These are phyloP conservation scores for Meredithiella fracta DNA, from an alignment of 2,329 filamentous ascomycete genomes.

Conservation along the genomic window DNA sequence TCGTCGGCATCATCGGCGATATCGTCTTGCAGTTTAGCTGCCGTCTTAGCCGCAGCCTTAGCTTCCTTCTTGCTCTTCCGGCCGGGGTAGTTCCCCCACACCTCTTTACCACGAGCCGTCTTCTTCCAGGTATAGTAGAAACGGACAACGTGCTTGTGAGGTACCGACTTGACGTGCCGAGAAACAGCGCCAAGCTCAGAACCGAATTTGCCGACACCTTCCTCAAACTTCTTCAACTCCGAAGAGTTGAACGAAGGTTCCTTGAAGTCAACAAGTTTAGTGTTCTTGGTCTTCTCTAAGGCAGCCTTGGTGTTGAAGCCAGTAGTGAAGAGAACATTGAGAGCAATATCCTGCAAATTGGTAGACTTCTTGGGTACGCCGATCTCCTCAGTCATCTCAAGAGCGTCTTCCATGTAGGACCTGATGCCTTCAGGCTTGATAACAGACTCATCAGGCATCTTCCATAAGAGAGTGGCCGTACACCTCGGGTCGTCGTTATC, in stretches of 20 bases:
- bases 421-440: constrained; percentile 45
- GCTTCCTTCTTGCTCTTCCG: constrained; percentile 82
- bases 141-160: constrained; percentile 59
- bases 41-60: constrained; percentile 52
- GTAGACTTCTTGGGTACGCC: constrained; percentile 62
- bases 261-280: constrained; percentile 58
- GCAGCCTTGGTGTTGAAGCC: constrained; percentile 57
- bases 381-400: constrained; percentile 45
- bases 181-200: constrained; percentile 76
- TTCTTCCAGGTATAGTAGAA: constrained; percentile 99
- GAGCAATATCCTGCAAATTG: constrained; percentile 73
- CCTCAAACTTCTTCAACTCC: constrained; percentile 81
- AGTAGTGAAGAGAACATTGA: constrained; percentile 55
- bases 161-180: constrained; percentile 69
- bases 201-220: constrained; percentile 75
- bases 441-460: constrained; percentile 45
- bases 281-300: constrained; percentile 49
- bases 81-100: constrained; percentile 80
- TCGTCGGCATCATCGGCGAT: constrained; percentile 86
- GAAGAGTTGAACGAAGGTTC: constrained; percentile 65
- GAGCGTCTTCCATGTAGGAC: constrained; percentile 58
- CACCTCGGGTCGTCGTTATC: constrained; percentile 53
- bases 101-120: constrained; percentile 62
- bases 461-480: constrained; percentile 64
- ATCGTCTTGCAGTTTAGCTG: constrained; percentile 71